Percentiles rank a stretch among this genome's conserved stretches.
phyloP scores from a whole-genome alignment of 148 eudicot species.

The Silene uniflora region DNA sequence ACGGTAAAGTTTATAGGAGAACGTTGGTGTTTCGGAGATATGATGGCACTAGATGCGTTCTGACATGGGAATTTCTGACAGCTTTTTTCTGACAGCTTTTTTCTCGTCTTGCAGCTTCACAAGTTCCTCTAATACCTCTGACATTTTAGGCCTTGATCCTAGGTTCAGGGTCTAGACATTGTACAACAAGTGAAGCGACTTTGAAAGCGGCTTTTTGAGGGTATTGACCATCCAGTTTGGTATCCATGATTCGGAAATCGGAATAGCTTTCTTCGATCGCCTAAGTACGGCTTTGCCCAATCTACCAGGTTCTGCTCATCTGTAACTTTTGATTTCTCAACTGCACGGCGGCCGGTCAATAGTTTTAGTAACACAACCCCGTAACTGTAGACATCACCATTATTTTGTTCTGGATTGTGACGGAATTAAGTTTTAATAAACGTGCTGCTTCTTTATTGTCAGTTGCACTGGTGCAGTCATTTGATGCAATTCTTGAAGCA shows the following conservation, averaged over 20 bases:
- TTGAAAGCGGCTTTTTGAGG: constrained; percentile 69
- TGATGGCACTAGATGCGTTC: constrained; percentile 27
- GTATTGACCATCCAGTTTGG: constrained; percentile 72
- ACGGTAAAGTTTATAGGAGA: constrained; percentile 44
- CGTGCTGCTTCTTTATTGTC: too few relatives aligned
- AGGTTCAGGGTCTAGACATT: constrained; percentile 54
- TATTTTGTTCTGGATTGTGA: too few relatives aligned
- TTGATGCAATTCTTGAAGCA: too few relatives aligned
- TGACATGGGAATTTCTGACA: constrained; percentile 29
- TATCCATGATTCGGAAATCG: constrained; percentile 88
- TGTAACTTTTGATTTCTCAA: constrained; percentile 54
- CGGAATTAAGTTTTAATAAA: too few relatives aligned
- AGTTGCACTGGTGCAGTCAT: too few relatives aligned
- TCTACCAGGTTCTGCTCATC: constrained; percentile 74
- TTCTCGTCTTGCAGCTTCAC: constrained; percentile 61
- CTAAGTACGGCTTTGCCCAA: constrained; percentile 75
- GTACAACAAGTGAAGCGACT: constrained; percentile 52
- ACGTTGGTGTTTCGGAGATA: constrained; percentile 38
- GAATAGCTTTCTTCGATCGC: constrained; percentile 56
- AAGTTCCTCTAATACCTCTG: constrained; percentile 55
- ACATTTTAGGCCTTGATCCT: constrained; percentile 62
- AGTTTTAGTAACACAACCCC: constrained; percentile 75
- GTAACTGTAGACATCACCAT: constrained; percentile 32
- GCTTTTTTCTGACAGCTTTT: constrained; percentile 21
- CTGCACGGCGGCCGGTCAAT: constrained; percentile 64